phyloP scores from a whole-genome alignment of 352 stramenopile species.

The Thalassiosira livingstoniorum region DNA sequence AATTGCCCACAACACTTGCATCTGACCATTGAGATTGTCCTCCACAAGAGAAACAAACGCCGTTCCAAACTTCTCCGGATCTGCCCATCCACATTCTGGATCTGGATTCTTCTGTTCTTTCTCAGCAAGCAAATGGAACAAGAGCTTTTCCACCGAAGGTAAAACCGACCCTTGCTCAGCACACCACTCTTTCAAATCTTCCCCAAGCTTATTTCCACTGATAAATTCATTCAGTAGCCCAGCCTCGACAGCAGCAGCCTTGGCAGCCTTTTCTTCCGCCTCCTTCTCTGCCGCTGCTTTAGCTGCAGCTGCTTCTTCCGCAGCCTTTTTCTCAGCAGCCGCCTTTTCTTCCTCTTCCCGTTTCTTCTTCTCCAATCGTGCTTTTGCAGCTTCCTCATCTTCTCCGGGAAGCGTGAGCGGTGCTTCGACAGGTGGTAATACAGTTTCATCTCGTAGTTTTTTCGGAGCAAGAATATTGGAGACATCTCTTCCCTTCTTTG shows the following conservation, averaged over 20 bases:
- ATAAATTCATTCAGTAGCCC: constrained; percentile 70
- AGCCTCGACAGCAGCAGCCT: constrained; percentile 41
- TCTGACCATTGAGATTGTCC: constrained; percentile 75
- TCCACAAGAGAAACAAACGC: constrained; percentile 74
- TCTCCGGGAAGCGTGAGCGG: constrained; percentile 53
- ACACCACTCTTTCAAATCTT: constrained; percentile 78
- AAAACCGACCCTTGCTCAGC: constrained; percentile 54
- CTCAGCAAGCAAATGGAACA: constrained; percentile 70
- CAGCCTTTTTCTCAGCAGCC: constrained; percentile 43
- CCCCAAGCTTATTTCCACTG: constrained; percentile 71
- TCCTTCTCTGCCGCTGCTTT: constrained; percentile 42
- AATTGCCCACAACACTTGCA: constrained; percentile 80
- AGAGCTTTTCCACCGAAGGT: constrained; percentile 71
- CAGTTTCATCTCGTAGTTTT: constrained; percentile 38
- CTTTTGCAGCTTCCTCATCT: constrained; percentile 49
- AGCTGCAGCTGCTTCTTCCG: constrained; percentile 44
- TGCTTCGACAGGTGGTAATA: constrained; percentile 40
- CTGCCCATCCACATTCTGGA: constrained; percentile 75
- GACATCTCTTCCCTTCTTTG: constrained; percentile 22
- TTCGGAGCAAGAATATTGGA: constrained; percentile 73
- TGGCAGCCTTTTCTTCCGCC: constrained; percentile 39
- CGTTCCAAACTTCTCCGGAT: constrained; percentile 65
- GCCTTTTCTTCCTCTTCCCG: constrained; percentile 55
- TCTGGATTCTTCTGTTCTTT: constrained; percentile 76
- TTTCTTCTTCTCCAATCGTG: constrained; percentile 55